Conservation (phyloP, 805 yeast genomes). For the Priceomyces medius region DNA sequence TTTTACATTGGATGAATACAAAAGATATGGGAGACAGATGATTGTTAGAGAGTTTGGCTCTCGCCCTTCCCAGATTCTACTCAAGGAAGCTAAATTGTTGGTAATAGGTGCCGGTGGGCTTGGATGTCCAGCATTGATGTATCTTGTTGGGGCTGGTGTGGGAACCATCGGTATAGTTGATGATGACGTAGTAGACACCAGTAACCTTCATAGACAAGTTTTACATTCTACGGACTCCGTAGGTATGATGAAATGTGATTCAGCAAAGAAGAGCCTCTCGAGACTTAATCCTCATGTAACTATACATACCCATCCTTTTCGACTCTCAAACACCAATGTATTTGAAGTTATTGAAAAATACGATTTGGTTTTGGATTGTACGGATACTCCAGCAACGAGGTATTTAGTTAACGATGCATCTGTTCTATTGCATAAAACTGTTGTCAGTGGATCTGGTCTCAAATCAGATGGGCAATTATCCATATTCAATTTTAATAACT, state of each 20-base stretch:
- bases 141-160: constrained; percentile 84
- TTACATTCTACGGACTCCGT: constrained; percentile 67
- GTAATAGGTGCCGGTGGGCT: constrained; percentile 97
- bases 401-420: constrained; percentile 85
- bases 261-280: constrained; percentile 60
- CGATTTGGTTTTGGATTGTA: constrained; percentile 86
- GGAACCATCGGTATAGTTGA: constrained; percentile 87
- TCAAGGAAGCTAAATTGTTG: constrained; percentile 59
- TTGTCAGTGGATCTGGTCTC: constrained; percentile 90
- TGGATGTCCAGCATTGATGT: constrained; percentile 87
- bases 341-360: constrained; percentile 60
- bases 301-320: constrained; percentile 50
- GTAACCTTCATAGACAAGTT: constrained; percentile 88
- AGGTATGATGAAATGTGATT: constrained; percentile 72
- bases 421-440: constrained; percentile 63
- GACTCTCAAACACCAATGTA: constrained; percentile 57
- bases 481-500: constrained; percentile 59
- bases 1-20: constrained; percentile 62
- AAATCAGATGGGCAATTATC: constrained; percentile 89
- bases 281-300: constrained; percentile 68
- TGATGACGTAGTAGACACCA: constrained; percentile 76
- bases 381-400: constrained; percentile 87
- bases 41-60: constrained; percentile 78
- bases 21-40: constrained; percentile 92
- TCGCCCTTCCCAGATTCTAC: constrained; percentile 47